Conservation (phyloP, 768 basidiomycete species). For the Neoboletus subvelutipes region DNA sequence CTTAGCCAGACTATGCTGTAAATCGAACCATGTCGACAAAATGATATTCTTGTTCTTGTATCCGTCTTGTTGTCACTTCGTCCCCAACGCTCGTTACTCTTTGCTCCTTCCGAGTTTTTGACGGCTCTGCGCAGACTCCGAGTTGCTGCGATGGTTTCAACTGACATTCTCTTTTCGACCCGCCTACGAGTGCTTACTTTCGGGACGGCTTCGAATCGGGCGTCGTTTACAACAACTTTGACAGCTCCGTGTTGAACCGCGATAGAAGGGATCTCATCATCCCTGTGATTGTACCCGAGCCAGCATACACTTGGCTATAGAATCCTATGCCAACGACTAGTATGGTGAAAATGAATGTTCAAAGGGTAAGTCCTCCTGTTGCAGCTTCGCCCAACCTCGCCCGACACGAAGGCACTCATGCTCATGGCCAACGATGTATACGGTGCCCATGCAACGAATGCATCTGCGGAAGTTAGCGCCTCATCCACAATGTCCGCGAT, state of each 20-base stretch:
- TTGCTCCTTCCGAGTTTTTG: too few species aligned
- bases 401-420: background rate
- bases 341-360: background rate
- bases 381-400: background rate
- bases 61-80: background rate
- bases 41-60: background rate
- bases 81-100: background rate
- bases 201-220: background rate
- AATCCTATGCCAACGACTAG: too few species aligned
- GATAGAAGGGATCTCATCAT: background rate
- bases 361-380: background rate
- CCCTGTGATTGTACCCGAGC: background rate
- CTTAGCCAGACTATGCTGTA: background rate
- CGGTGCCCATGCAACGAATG: background rate
- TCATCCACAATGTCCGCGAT: background rate
- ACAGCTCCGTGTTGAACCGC: background rate
- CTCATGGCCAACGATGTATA: background rate
- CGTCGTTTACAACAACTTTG: background rate
- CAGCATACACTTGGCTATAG: too few species aligned
- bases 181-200: background rate
- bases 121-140: background rate
- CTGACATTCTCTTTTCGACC: background rate
- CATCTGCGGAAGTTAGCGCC: too few species aligned
- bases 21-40: background rate
- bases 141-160: background rate